Conservation (phyloP, 2,329 filamentous ascomycete species). For the Xylaria sp. region DNA sequence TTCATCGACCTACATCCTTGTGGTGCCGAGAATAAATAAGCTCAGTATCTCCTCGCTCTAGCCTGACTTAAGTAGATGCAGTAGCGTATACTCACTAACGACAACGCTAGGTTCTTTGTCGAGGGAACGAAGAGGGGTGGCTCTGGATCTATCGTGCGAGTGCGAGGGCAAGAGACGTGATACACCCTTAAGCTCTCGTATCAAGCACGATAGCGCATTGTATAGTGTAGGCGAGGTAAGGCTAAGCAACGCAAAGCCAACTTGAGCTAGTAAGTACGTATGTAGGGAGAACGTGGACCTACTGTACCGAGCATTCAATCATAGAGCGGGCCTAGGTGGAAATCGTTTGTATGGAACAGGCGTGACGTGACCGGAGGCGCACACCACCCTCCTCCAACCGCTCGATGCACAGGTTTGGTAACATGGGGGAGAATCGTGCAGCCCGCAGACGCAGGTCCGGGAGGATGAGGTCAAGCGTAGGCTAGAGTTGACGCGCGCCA, state of each 20-base stretch:
- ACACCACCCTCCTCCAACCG: conserved; percentile 26
- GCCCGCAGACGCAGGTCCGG: conserved; percentile 50
- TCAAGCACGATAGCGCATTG: neutral
- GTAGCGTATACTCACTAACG: neutral
- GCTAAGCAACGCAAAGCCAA: no score
- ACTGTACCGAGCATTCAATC: neutral
- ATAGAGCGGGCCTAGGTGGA: neutral
- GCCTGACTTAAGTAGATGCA: no score
- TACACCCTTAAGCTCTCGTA: neutral
- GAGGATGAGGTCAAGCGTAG: conserved; percentile 48
- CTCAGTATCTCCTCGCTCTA: neutral
- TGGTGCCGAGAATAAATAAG: neutral
- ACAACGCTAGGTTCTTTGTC: neutral
- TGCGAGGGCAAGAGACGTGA: neutral
- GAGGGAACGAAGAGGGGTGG: neutral
- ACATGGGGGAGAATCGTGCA: conserved; percentile 32
- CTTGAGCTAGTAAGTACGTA: neutral
- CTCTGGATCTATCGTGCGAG: neutral
- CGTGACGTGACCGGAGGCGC: conserved; percentile 22
- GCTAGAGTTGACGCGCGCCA: conserved; percentile 20
- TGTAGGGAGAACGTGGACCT: neutral
- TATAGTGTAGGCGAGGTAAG: neutral
- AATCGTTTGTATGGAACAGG: no score
- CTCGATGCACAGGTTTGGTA: conserved; percentile 2
- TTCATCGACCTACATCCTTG: conserved; percentile 24